Base-by-base conservation (phyloP, 352 stramenopile species). In the Globisporangium radiosum region DNA sequence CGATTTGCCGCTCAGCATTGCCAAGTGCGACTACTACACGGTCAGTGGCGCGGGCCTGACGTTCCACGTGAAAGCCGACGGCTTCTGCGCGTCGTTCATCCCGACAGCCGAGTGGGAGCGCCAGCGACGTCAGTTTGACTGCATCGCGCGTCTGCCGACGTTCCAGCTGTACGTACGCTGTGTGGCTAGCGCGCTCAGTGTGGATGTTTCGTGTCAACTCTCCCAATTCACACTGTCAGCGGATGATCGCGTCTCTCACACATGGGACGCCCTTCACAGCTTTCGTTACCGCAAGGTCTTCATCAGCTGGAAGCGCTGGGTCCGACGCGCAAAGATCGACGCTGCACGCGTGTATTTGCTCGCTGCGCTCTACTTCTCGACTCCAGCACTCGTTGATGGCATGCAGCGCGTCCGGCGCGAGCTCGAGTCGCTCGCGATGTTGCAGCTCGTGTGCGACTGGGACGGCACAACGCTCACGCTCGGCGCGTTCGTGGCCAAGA, bases 271-370 rank as follows among this genome's bases (percentile, higher is more conserved):
- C 49, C 4, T 48, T 10, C 14, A 7, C 51, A 90, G 79, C 1
- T 90, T 90, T 54, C 75, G 79, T 1, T 90, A 87, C 48, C 75
- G 77, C 1, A 88, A 90, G 57, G 75, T 76, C 5, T 90, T 88
- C 39, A 11, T 82, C 0, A 54, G 54, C 6, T 89, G 79, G 79
- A 84, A 77, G 45, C 73, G 74, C 45, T 85, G 73, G 70, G 69
- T 85, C 44, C 71, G 72, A 8, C 33, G 37, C 13, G 61, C 49
- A 7, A 87, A 80, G 54, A 66, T 78, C 4, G 72, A 85, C 15
- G 52, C 50, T 42, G 75, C 75, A n/a, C 65, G 72, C 38, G 60
- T 73, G n/a, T 61, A 70, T 4, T 39, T 89, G 14, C 52, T 87
- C 10, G 62, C 66, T 8, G 68, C 68, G 11, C 60, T 80, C 2